Evolutionary conservation across 176 grass and related monocot genomes (phyloP).

Genomic region (Melocanna baccifera): DNA sequence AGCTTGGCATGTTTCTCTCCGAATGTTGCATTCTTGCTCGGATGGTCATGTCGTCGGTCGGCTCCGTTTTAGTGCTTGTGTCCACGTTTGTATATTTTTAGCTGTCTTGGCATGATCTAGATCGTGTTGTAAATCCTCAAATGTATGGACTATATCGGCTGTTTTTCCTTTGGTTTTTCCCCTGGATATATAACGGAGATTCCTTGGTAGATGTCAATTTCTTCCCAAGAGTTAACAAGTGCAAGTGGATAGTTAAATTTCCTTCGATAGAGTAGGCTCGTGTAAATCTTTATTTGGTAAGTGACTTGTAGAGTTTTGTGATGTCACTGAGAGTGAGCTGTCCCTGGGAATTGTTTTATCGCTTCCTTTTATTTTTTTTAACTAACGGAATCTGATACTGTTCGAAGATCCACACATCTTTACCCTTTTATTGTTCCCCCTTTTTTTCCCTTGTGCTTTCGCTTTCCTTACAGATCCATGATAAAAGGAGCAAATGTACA

Average conservation of each 20-base stretch:
- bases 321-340: conserved; percentile 6
- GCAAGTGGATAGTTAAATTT: neutral
- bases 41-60: neutral
- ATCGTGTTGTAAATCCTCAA: neutral
- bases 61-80: neutral
- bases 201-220: neutral
- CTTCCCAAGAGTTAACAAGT: neutral
- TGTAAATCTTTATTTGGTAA: neutral
- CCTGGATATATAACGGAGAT: neutral
- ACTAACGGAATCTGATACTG: conserved; percentile 24
- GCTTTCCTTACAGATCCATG: conserved; percentile 37
- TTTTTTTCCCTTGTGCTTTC: conserved; percentile 16
- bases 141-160: neutral
- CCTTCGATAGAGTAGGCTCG: neutral
- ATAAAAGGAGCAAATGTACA: conserved; percentile 21
- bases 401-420: conserved; percentile 9
- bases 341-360: neutral
- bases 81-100: neutral
- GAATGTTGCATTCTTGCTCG: neutral
- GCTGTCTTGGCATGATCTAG: neutral
- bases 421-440: conserved; percentile 27
- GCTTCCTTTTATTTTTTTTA: neutral
- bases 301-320: neutral
- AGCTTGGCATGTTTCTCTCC: neutral
- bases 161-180: neutral